Evolutionary conservation across 495 filamentous ascomycete species (phyloP).

Genomic region (Chaetomidium leptoderma): DNA sequence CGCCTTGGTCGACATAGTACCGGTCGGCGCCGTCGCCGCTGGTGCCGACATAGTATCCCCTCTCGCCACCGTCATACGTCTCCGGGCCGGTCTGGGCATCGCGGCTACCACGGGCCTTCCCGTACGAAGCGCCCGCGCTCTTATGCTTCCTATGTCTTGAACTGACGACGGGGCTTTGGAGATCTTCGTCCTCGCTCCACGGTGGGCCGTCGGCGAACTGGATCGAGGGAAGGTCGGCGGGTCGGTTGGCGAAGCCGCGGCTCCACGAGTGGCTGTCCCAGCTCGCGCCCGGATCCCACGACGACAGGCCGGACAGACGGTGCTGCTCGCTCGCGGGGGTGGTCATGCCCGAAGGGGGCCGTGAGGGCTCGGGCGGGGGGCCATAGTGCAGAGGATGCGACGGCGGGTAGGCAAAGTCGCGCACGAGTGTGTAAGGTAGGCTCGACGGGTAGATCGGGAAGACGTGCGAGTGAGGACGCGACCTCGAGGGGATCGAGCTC

Average conservation of each 20-base stretch:
- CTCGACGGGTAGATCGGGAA: slow-evolving; percentile 84
- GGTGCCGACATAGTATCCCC: slow-evolving; percentile 62
- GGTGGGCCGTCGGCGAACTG: slow-evolving; percentile 88
- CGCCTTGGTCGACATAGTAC: slow-evolving; percentile 72
- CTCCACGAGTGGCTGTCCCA: slow-evolving; percentile 49
- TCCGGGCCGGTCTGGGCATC: slow-evolving; percentile 27
- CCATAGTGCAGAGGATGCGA: slow-evolving; percentile 90
- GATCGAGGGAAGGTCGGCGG: slow-evolving; percentile 72
- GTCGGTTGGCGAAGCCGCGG: slow-evolving; percentile 39
- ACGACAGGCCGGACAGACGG: slow-evolving; percentile 75
- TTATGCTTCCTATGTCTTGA: slow-evolving; percentile 81
- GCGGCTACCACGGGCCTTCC: slow-evolving; percentile 40
- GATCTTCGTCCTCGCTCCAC: slow-evolving; percentile 95
- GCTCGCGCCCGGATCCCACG: slow-evolving; percentile 54
- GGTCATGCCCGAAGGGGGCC: slow-evolving; percentile 65
- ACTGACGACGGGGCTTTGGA: slow-evolving; percentile 82
- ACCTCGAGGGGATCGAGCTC: slow-evolving; percentile 66
- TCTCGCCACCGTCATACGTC: slow-evolving; percentile 48
- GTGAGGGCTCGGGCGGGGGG: slow-evolving; percentile 69
- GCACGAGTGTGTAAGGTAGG: slow-evolving; percentile 81
- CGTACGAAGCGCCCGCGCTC: slow-evolving; percentile 48
- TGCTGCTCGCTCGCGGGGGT: slow-evolving; percentile 81
- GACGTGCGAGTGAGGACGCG: slow-evolving; percentile 70
- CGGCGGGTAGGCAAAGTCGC: slow-evolving; percentile 90
- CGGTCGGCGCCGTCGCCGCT: slow-evolving; percentile 71